phyloP scores from a whole-genome alignment of 768 basidiomycete genomes.

The Suillus variegatus region DNA sequence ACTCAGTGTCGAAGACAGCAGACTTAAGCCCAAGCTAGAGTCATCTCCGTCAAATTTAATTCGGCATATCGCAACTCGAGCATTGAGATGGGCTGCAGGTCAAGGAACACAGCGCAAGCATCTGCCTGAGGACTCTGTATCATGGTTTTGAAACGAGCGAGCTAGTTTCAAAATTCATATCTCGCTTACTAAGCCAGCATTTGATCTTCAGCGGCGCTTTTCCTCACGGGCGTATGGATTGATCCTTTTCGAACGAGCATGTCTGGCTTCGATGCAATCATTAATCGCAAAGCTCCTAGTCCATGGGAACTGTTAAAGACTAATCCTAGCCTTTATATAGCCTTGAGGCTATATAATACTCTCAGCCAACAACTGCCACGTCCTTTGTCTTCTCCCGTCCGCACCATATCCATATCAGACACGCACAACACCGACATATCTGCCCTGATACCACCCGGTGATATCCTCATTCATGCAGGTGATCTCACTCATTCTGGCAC shows the following conservation, averaged over 20 bases:
- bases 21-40: too few species aligned
- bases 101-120: too few species aligned
- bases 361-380: background rate
- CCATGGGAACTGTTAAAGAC: background rate
- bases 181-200: too few species aligned
- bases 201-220: too few species aligned
- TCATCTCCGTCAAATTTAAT: too few species aligned
- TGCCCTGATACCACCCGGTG: conserved; percentile 35
- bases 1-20: too few species aligned
- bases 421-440: conserved; percentile 36
- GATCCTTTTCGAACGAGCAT: background rate
- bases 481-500: conserved; percentile 42
- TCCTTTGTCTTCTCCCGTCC: background rate
- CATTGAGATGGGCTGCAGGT: too few species aligned
- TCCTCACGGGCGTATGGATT: too few species aligned
- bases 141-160: too few species aligned
- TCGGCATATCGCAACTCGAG: too few species aligned
- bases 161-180: too few species aligned
- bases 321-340: background rate
- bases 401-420: background rate
- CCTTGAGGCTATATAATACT: background rate
- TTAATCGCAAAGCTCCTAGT: background rate
- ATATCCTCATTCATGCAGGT: conserved; percentile 44
- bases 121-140: too few species aligned
- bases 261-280: background rate